phyloP scores from a whole-genome alignment of 2,329 filamentous ascomycete species.

The Verticillium longisporum region DNA sequence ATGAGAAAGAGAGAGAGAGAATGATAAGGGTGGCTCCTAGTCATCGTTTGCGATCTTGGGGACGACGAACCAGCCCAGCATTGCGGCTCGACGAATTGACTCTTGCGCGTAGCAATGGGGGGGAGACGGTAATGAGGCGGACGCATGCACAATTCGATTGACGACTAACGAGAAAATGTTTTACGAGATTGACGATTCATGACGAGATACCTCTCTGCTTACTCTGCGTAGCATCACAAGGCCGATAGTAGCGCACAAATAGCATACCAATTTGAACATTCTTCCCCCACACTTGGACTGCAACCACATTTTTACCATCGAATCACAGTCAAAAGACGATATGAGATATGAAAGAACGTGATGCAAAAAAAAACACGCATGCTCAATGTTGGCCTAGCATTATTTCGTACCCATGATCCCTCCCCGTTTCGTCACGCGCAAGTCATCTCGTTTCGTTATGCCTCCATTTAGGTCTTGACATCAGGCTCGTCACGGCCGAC shows the following conservation, averaged over 20 bases:
- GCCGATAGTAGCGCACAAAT: not conserved
- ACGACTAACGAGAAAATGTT: not conserved
- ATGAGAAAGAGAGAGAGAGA: too few species aligned
- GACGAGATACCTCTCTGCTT: not conserved
- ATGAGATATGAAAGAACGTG: not conserved
- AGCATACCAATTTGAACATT: not conserved
- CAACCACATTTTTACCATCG: not conserved
- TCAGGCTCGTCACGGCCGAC: slow-evolving; percentile 89
- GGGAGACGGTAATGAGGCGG: too few species aligned
- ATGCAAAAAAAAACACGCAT: not conserved
- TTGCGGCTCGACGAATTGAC: too few species aligned
- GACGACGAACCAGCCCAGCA: not conserved
- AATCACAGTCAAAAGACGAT: not conserved
- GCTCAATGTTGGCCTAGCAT: not conserved
- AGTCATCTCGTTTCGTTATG: not conserved
- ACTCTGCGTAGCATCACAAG: not conserved
- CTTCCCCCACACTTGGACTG: not conserved
- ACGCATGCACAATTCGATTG: not conserved
- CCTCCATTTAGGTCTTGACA: slow-evolving; percentile 71
- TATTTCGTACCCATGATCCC: not conserved
- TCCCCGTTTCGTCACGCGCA: not conserved
- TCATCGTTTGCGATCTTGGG: too few species aligned
- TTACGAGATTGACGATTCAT: not conserved
- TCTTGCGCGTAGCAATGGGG: too few species aligned
- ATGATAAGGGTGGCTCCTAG: too few species aligned